A percentile compares a stretch with the other conserved stretches of the same genome.
These are phyloP conservation scores for Trifolium pratense DNA, from an alignment of 306 rosid species.

Conservation along the genomic window DNA sequence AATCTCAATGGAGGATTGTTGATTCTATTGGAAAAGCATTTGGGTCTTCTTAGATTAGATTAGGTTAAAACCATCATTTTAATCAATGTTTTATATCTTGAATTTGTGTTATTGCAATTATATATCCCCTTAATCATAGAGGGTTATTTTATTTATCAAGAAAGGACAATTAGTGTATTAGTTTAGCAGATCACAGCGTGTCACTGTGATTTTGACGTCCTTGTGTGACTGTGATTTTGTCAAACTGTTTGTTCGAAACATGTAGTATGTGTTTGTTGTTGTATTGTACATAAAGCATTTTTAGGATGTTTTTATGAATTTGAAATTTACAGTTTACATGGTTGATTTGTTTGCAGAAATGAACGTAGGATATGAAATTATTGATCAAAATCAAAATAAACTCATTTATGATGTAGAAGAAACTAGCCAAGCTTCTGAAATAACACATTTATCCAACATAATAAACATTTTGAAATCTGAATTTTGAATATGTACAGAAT, in stretches of 20 bases:
- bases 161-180: background rate
- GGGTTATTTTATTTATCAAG: background rate
- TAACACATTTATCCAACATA: background rate
- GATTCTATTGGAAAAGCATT: constrained; percentile 77
- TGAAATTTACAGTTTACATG: background rate
- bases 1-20: constrained; percentile 65
- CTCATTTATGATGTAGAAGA: background rate
- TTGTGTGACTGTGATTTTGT: background rate
- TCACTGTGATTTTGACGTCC: background rate
- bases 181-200: no score
- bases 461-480: no score
- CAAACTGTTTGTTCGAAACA: background rate
- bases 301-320: background rate
- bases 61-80: background rate
- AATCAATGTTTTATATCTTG: background rate
- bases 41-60: constrained; percentile 49
- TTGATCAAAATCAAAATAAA: background rate
- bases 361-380: background rate
- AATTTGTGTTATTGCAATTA: background rate
- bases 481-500: no score
- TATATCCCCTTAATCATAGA: background rate
- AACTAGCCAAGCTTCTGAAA: background rate
- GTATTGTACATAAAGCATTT: background rate
- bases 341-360: background rate
- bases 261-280: background rate